phyloP scores from a whole-genome alignment of 192 early-diverging fungal species.

The Rhizophagus sp. region DNA sequence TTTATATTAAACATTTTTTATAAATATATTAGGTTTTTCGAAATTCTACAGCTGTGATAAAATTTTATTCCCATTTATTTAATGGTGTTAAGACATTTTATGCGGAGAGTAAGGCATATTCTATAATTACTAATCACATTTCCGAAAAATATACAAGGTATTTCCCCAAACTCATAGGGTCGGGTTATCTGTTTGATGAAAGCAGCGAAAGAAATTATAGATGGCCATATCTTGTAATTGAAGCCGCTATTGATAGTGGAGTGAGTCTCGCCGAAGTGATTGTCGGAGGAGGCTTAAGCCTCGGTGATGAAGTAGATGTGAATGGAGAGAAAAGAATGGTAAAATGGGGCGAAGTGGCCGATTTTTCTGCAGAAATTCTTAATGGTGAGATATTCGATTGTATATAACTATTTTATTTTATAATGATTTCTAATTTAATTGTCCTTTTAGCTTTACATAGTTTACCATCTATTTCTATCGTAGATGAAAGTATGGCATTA shows the following conservation, averaged over 20 bases:
- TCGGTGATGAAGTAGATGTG: too few relatives aligned
- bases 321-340: too few relatives aligned
- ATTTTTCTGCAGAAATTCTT: not conserved
- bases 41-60: constrained; percentile 29
- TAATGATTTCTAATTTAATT: not conserved
- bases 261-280: constrained; percentile 1
- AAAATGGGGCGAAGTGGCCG: not conserved
- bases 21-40: constrained; percentile 34
- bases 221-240: constrained; percentile 40
- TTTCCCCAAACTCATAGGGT: constrained; percentile 34
- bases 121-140: constrained; percentile 2
- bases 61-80: constrained; percentile 41
- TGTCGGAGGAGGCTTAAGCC: not conserved
- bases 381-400: not conserved
- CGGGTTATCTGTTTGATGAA: constrained; percentile 31
- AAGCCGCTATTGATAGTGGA: not conserved
- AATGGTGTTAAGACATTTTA: constrained; percentile 29
- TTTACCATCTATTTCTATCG: not conserved
- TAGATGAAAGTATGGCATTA: not conserved
- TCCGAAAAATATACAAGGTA: not conserved
- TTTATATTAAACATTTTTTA: not conserved
- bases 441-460: not conserved
- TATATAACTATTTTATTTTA: not conserved
- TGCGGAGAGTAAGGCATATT: constrained; percentile 32
- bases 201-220: constrained; percentile 26